phyloP scores from a whole-genome alignment of 108 stramenopile genomes.

The Cyclotella baltica region DNA sequence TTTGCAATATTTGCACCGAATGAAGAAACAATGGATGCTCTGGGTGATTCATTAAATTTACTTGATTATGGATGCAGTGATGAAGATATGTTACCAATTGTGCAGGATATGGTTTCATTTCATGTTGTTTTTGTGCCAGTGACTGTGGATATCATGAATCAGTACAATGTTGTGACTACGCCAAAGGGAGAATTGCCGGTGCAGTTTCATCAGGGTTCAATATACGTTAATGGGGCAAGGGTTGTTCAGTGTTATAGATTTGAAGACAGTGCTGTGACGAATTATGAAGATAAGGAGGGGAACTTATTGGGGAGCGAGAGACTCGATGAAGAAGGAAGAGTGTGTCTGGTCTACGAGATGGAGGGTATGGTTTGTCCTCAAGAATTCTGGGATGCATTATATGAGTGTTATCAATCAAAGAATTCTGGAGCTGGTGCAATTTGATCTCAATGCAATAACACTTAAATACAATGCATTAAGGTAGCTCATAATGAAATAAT shows the following conservation, averaged over 20 bases:
- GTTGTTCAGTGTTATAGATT: conserved; percentile 18
- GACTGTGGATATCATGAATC: conserved; percentile 14
- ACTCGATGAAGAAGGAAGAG: conserved; percentile 1
- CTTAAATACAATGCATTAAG: background rate
- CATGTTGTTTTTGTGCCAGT: conserved; percentile 32
- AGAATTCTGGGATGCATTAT: conserved; percentile 16
- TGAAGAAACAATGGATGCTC: conserved; percentile 12
- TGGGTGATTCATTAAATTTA: conserved; percentile 1
- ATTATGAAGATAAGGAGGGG: conserved; percentile 19
- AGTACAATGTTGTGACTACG: conserved; percentile 25
- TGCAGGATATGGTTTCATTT: conserved; percentile 17
- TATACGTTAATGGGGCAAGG: conserved; percentile 28
- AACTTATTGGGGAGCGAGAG: conserved; percentile 17
- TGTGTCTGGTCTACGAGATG: conserved; percentile 28
- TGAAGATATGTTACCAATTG: conserved; percentile 6
- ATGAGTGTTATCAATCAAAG: background rate
- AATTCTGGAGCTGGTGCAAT: background rate
- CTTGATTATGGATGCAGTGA: conserved; percentile 22
- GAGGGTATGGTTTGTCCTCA: conserved; percentile 30
- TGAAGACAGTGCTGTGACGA: conserved; percentile 13
- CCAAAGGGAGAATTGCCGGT: conserved; percentile 28
- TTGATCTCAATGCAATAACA: background rate
- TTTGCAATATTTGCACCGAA: conserved; percentile 26
- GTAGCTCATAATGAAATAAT: background rate
- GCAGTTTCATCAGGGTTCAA: background rate